phyloP scores from a whole-genome alignment of 176 grass and related monocot genomes.

The Musa troglodytarum region DNA sequence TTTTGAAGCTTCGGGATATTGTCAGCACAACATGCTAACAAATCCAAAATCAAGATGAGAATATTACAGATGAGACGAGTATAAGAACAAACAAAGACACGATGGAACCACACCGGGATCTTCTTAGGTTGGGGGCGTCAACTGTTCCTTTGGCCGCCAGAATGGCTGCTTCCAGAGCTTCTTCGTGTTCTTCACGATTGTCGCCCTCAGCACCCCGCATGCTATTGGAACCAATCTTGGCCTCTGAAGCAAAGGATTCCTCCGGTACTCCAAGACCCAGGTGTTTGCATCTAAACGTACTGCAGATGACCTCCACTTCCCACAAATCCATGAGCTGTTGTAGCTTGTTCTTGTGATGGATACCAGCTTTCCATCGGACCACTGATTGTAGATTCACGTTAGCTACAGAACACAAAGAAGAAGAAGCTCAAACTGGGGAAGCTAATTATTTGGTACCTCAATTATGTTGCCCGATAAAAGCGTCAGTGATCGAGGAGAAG shows the following conservation, averaged over 20 bases:
- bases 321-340: conserved; percentile 53
- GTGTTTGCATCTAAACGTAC: conserved; percentile 53
- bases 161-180: background rate
- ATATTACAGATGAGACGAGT: background rate
- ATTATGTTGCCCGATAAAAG: conserved; percentile 66
- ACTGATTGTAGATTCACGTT: conserved; percentile 25
- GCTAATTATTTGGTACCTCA: conserved; percentile 44
- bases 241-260: conserved; percentile 51
- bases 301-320: conserved; percentile 26
- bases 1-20: no score
- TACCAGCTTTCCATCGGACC: conserved; percentile 47
- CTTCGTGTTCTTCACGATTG: conserved; percentile 23
- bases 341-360: conserved; percentile 46
- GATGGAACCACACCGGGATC: background rate
- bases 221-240: conserved; percentile 45
- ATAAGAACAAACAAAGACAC: background rate
- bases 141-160: no score
- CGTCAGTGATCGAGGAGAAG: conserved; percentile 42
- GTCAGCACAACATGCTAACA: no score
- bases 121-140: background rate
- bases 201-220: conserved; percentile 32
- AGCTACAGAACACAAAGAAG: no score
- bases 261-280: conserved; percentile 79
- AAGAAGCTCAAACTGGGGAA: background rate
- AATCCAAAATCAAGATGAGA: no score